phyloP scores from a whole-genome alignment of 1,284 basidiomycete species.

The Sutorius eximius region DNA sequence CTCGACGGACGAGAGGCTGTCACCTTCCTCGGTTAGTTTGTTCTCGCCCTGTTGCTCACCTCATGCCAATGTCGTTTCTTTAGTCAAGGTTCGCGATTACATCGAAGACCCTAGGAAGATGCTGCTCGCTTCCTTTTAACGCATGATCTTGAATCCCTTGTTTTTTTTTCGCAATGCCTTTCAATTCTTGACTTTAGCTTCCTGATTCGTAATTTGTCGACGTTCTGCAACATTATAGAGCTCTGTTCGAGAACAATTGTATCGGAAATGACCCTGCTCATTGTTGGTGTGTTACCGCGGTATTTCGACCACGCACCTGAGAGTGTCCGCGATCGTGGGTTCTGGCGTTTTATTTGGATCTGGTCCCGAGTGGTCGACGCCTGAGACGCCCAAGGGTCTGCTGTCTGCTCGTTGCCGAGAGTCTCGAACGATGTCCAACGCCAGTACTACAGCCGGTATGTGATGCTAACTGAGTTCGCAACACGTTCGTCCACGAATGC shows the following conservation, averaged over 20 bases:
- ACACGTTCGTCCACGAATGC: too few relatives aligned
- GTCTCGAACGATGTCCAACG: too few relatives aligned
- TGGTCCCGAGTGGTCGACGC: neutral
- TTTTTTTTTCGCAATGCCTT: slow-evolving; percentile 1
- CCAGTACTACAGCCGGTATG: too few relatives aligned
- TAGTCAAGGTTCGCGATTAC: slow-evolving; percentile 64
- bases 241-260: neutral
- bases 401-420: too few relatives aligned
- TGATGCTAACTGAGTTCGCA: too few relatives aligned
- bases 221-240: slow-evolving; percentile 7
- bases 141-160: neutral
- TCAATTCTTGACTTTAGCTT: slow-evolving; percentile 10
- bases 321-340: neutral
- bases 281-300: neutral
- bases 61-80: slow-evolving; percentile 31
- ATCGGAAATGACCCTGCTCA: neutral
- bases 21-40: slow-evolving; percentile 88
- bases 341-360: neutral
- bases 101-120: slow-evolving; percentile 60
- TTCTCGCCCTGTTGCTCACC: slow-evolving; percentile 2
- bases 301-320: neutral
- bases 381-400: neutral
- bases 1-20: slow-evolving; percentile 96
- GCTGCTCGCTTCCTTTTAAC: slow-evolving; percentile 42
- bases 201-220: slow-evolving; percentile 12